These are phyloP conservation scores for Mycena latifolia DNA, from an alignment of 768 basidiomycete species.

Conservation along the genomic window DNA sequence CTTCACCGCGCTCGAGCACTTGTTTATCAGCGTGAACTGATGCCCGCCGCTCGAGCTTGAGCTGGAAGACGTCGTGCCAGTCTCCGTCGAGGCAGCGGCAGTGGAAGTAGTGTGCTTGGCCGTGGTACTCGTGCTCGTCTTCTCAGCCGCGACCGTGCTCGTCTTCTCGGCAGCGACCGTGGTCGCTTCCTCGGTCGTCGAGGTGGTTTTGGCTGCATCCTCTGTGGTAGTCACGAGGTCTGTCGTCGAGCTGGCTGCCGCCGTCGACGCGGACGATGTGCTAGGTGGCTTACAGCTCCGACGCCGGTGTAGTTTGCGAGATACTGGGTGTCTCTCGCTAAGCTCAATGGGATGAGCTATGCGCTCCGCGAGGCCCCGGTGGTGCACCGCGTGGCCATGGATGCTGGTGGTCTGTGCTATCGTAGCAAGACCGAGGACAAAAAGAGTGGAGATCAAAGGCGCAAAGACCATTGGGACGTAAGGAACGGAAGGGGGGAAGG, in stretches of 20 bases:
- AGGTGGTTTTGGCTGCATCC: no score
- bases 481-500: conserved; percentile 15
- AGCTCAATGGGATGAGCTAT: conserved; percentile 6
- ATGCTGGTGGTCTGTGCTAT: conserved; percentile 1
- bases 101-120: background rate
- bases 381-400: conserved; percentile 11
- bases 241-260: background rate
- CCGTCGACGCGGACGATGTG: background rate
- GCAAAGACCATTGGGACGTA: conserved; percentile 21
- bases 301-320: conserved; percentile 20
- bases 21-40: conserved; percentile 28
- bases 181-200: background rate
- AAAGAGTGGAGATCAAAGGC: conserved; percentile 24
- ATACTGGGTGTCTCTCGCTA: background rate
- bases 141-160: no score
- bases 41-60: conserved; percentile 23
- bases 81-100: conserved; percentile 2
- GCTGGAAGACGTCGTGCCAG: background rate
- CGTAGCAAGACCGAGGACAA: conserved; percentile 17
- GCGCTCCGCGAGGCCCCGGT: conserved; percentile 20
- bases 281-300: conserved; percentile 16
- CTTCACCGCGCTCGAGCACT: conserved; percentile 28
- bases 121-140: conserved; percentile 3
- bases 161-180: no score
- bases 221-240: background rate